A percentile compares a stretch with the other conserved stretches of the same genome.
These are phyloP conservation scores for Tardiomyces digboiensis DNA, from an alignment of 1,139 yeast genomes.

Conservation along the genomic window DNA sequence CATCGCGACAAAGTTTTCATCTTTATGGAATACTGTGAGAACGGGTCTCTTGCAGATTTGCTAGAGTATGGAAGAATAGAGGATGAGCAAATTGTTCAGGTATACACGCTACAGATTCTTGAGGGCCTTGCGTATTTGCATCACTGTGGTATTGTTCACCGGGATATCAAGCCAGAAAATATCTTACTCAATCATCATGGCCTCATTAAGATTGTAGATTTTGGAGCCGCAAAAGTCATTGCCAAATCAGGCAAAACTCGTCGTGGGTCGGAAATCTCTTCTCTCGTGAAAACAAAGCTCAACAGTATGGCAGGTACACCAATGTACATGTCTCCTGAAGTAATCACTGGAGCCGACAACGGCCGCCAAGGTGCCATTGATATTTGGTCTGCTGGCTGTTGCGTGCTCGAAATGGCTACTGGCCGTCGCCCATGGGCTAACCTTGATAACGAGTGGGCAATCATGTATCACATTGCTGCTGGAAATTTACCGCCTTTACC, in stretches of 20 bases:
- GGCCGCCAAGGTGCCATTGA: constrained; percentile 62
- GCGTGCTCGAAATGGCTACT: constrained; percentile 82
- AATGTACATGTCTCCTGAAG: constrained; percentile 99
- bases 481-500: constrained; percentile 91
- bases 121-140: constrained; percentile 95
- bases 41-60: constrained; percentile 82
- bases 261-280: neutral
- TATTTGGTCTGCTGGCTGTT: constrained; percentile 79
- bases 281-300: constrained; percentile 25
- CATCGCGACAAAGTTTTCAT: constrained; percentile 93
- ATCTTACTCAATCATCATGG: constrained; percentile 87
- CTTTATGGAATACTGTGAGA: constrained; percentile 97
- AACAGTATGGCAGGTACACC: constrained; percentile 87
- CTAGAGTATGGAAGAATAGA: constrained; percentile 89
- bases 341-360: constrained; percentile 66
- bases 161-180: constrained; percentile 96
- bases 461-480: constrained; percentile 97
- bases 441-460: constrained; percentile 95
- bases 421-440: constrained; percentile 57
- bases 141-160: constrained; percentile 91
- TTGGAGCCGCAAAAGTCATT: constrained; percentile 95
- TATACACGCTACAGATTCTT: constrained; percentile 83
- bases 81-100: constrained; percentile 89
- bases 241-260: constrained; percentile 51
- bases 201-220: constrained; percentile 89